Base-by-base conservation (phyloP, 306 rosid genomes). In the Castanospermum australe region DNA sequence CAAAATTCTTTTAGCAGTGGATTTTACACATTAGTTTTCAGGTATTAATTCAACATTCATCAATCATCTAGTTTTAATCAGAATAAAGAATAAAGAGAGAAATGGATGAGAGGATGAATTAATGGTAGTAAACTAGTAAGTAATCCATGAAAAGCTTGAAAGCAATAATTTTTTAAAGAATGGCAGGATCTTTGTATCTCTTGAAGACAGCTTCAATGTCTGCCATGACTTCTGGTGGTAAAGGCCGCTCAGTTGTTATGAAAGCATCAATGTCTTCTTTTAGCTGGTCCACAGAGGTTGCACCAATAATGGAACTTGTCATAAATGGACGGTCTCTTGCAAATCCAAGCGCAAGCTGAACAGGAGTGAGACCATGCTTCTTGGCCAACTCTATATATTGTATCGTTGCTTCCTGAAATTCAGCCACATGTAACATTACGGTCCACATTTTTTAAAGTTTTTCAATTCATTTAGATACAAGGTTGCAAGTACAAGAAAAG, bases 251-350 rank as follows among this genome's bases (percentile, higher is more conserved):
- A 0, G 93, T 91, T 50, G 75, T 64, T 48, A 81, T 66, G 78
- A 86, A 95, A 66, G 92, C 99, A 75, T 93, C 90, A 11, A 93
- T 82, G 71, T 95, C 88, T 85, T 91, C 97, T 81, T 86, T 95
- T 24, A 91, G 89, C 73, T 93, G 99, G 15, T 89, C 83, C 51
- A 95, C 80, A 44, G 98, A 93, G 42, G 98, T 91, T 81, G 98
- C 98, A 57, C 98, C 99, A 4, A 95, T 71, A 32, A 95, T 93
- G 36, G 97, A 88, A 85, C 98, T 93, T 12, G 99, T 86, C 89
- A 92, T 70, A 81, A 95, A 95, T 44, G 97, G 97, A 9, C 91
- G 88, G 72, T 95, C 98, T 87, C 99, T 83, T 6, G 73, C 89
- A 78, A 95, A 93, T 73, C 96, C 96, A 80, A 95, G 97, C 0